Evolutionary conservation across 2,329 filamentous ascomycete species (phyloP).

Genomic region (Trichoderma sp.): DNA sequence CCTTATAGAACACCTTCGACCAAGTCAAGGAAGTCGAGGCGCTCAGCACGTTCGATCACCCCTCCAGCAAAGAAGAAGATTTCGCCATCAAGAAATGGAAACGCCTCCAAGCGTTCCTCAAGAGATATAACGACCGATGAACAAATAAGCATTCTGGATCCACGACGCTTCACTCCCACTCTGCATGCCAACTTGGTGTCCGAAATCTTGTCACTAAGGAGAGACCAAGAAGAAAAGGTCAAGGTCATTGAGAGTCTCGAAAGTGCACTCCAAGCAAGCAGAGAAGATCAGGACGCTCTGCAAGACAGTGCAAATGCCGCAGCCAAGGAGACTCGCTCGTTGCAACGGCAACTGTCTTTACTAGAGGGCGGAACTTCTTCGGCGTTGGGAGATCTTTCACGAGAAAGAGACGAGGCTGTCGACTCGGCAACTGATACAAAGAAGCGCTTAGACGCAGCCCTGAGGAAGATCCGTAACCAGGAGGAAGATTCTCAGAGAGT

Average conservation of each 20-base stretch:
- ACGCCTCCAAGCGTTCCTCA: conserved; percentile 49
- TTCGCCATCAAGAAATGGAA: conserved; percentile 53
- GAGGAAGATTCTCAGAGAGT: conserved; percentile 80
- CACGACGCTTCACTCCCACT: conserved; percentile 89
- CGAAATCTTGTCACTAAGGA: conserved; percentile 81
- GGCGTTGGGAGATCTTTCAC: conserved; percentile 76
- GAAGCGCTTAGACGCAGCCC: conserved; percentile 70
- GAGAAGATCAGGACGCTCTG: conserved; percentile 71
- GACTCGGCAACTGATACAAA: conserved; percentile 69
- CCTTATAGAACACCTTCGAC: conserved; percentile 71
- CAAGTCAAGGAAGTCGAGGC: conserved; percentile 57
- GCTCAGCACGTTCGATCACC: conserved; percentile 64
- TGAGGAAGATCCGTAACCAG: conserved; percentile 73
- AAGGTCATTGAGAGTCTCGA: conserved; percentile 85
- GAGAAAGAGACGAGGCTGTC: conserved; percentile 81
- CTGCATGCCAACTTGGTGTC: conserved; percentile 92
- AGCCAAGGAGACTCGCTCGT: conserved; percentile 71
- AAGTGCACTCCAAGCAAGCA: conserved; percentile 64
- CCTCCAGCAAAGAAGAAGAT: conserved; percentile 54
- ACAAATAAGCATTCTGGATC: conserved; percentile 72
- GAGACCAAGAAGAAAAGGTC: conserved; percentile 87
- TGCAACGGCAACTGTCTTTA: conserved; percentile 81
- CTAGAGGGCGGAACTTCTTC: conserved; percentile 86
- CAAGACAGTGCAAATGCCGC: conserved; percentile 59
- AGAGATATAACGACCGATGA: conserved; percentile 64